Percentiles rank a stretch among this genome's conserved stretches.
Evolutionary conservation across 2,329 filamentous ascomycete species (phyloP).

Genomic region (Paecilomyces dactylethromorphus): DNA sequence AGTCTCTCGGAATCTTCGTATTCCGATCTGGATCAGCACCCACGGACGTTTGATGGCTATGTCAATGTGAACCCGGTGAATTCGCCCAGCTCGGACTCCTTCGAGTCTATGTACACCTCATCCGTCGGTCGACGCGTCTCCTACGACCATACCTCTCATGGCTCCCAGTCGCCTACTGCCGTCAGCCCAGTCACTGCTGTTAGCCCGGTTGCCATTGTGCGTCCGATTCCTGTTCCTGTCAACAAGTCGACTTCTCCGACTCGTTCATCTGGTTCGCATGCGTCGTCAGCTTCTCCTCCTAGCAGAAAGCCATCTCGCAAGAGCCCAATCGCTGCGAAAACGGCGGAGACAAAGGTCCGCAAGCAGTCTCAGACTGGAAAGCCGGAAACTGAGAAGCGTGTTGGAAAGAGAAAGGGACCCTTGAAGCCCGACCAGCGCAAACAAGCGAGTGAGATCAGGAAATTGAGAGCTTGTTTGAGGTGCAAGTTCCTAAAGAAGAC

Average conservation of each 20-base stretch:
- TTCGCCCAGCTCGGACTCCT: slow-evolving; percentile 75
- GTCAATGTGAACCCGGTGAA: slow-evolving; percentile 79
- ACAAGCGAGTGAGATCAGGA: slow-evolving; percentile 94
- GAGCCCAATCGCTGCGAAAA: slow-evolving; percentile 72
- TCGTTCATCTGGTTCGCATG: slow-evolving; percentile 53
- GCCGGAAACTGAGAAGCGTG: slow-evolving; percentile 87
- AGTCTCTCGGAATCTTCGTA: slow-evolving; percentile 80
- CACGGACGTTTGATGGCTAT: slow-evolving; percentile 64
- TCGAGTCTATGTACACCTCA: slow-evolving; percentile 48
- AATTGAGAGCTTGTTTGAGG: slow-evolving; percentile 83
- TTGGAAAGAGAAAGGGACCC: slow-evolving; percentile 82
- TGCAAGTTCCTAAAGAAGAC: slow-evolving; percentile 99
- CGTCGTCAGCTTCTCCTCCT: slow-evolving; percentile 57
- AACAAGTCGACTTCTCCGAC: slow-evolving; percentile 46
- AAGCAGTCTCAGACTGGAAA: slow-evolving; percentile 66
- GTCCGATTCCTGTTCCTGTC: slow-evolving; percentile 53
- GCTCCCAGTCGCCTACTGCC: slow-evolving; percentile 37
- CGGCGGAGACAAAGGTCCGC: slow-evolving; percentile 76
- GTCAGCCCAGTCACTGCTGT: slow-evolving; percentile 64
- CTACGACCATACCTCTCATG: slow-evolving; percentile 36
- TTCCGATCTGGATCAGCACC: slow-evolving; percentile 58
- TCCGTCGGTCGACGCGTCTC: slow-evolving; percentile 32
- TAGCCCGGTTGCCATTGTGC: slow-evolving; percentile 58
- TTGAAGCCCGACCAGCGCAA: slow-evolving; percentile 89
- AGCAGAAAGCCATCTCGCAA: slow-evolving; percentile 63